phyloP scores from a whole-genome alignment of 2,329 filamentous ascomycete species.

The Botrytis galanthina region DNA sequence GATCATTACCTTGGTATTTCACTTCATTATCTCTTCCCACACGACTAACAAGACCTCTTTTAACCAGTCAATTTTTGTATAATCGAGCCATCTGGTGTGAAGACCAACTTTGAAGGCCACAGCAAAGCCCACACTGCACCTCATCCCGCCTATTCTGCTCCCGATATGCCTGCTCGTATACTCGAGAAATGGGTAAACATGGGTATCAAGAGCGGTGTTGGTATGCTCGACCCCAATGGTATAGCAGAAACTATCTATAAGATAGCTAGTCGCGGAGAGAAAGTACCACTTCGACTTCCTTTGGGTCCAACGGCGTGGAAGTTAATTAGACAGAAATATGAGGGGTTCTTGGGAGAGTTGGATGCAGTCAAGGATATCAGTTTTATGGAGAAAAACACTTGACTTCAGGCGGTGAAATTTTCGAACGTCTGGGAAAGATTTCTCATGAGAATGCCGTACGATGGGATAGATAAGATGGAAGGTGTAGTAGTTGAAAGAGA shows the following conservation, averaged over 20 bases:
- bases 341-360: constrained; percentile 25
- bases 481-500: neutral
- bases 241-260: constrained; percentile 31
- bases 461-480: too few species aligned
- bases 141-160: constrained; percentile 32
- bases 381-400: neutral
- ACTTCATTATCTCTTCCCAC: neutral
- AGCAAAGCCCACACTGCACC: constrained; percentile 31
- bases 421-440: neutral
- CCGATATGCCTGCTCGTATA: constrained; percentile 39
- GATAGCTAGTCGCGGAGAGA: constrained; percentile 28
- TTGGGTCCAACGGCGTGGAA: constrained; percentile 29
- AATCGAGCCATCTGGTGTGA: constrained; percentile 44
- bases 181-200: constrained; percentile 30
- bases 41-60: neutral
- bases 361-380: constrained; percentile 29
- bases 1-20: neutral
- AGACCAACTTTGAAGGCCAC: constrained; percentile 44
- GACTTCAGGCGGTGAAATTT: neutral
- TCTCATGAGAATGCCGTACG: neutral
- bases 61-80: constrained; percentile 43
- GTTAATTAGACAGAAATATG: constrained; percentile 31
- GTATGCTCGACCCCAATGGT: constrained; percentile 29
- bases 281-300: constrained; percentile 33
- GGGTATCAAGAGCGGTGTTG: constrained; percentile 26